A percentile compares a stretch with the other conserved stretches of the same genome.
Evolutionary conservation across 768 basidiomycete genomes (phyloP).

Genomic region (Lentinula raphanica): DNA sequence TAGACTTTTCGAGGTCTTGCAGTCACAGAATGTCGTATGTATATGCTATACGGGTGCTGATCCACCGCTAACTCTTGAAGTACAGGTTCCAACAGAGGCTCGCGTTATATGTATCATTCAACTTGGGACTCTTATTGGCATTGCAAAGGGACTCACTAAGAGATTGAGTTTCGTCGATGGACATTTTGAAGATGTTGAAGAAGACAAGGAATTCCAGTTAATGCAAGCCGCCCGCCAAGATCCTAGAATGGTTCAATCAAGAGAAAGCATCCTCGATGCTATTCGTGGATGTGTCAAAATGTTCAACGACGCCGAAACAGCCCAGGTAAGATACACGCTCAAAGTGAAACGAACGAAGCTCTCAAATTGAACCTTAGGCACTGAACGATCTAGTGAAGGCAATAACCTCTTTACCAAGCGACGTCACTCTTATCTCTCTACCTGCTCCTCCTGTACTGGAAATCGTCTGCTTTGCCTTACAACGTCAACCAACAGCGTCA

Average conservation of each 20-base stretch:
- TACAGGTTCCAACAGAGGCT: slow-evolving; percentile 69
- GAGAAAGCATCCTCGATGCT: slow-evolving; percentile 59
- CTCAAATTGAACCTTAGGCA: slow-evolving; percentile 36
- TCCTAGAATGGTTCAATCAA: slow-evolving; percentile 52
- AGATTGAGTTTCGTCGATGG: slow-evolving; percentile 29
- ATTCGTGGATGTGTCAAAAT: slow-evolving; percentile 59
- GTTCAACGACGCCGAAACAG: slow-evolving; percentile 77
- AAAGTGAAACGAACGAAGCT: background rate
- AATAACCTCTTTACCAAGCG: slow-evolving; percentile 74
- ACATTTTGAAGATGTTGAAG: slow-evolving; percentile 37
- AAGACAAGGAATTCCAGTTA: slow-evolving; percentile 43
- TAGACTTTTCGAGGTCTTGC: slow-evolving; percentile 59
- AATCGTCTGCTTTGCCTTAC: slow-evolving; percentile 66
- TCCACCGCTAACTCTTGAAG: background rate
- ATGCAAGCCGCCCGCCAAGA: slow-evolving; percentile 63
- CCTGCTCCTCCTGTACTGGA: slow-evolving; percentile 79
- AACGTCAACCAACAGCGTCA: slow-evolving; percentile 67
- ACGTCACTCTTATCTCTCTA: slow-evolving; percentile 74
- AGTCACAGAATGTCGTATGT: slow-evolving; percentile 34
- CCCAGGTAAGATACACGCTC: slow-evolving; percentile 51
- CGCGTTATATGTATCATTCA: slow-evolving; percentile 61
- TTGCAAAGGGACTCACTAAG: slow-evolving; percentile 83
- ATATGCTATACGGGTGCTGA: background rate
- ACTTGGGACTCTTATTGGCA: slow-evolving; percentile 76
- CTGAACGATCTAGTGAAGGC: slow-evolving; percentile 82